Evolutionary conservation across 2,329 filamentous ascomycete genomes (phyloP).

Genomic region (Fusarium keratoplasticum): DNA sequence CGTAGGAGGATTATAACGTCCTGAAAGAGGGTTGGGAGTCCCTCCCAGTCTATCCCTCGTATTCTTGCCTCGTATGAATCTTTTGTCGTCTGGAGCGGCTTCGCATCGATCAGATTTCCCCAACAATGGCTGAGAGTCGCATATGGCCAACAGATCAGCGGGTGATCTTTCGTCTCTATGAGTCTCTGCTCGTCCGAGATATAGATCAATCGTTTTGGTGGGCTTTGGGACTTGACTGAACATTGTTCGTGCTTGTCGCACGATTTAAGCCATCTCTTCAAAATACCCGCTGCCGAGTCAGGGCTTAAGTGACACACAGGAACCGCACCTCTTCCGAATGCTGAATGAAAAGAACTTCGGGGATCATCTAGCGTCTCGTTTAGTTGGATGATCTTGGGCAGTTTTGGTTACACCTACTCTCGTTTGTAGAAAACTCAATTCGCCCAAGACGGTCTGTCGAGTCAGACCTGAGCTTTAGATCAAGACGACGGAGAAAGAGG

Average conservation of each 20-base stretch:
- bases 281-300: neutral
- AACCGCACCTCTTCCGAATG: neutral
- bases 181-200: neutral
- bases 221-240: neutral
- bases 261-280: neutral
- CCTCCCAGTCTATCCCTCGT: neutral
- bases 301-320: neutral
- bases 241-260: neutral
- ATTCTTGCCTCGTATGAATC: neutral
- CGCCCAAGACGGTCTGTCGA: neutral
- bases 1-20: neutral
- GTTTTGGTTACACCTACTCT: neutral
- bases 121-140: neutral
- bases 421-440: neutral
- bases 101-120: neutral
- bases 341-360: neutral
- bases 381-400: neutral
- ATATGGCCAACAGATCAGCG: neutral
- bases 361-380: neutral
- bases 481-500: neutral
- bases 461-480: neutral
- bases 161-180: neutral
- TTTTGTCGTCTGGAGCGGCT: neutral
- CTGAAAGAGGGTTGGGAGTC: neutral
- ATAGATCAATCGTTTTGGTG: neutral